phyloP scores from a whole-genome alignment of 768 basidiomycete genomes.

The Austroboletus eburneus region DNA sequence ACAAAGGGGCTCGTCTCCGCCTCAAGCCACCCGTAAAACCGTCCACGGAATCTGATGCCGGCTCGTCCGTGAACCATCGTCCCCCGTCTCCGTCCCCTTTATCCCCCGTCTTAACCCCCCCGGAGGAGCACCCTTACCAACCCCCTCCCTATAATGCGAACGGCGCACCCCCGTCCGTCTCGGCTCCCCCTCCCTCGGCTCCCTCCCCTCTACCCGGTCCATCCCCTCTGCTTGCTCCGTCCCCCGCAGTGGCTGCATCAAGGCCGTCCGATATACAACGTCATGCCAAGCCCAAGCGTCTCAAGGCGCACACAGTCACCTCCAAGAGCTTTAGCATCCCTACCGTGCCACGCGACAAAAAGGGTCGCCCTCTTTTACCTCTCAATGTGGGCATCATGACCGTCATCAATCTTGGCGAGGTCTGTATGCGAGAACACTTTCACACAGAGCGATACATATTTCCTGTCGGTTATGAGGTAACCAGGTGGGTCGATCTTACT shows the following conservation, averaged over 20 bases:
- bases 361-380: conserved; percentile 67
- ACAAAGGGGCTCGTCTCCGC: conserved; percentile 46
- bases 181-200: conserved; percentile 9
- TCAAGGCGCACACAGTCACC: conserved; percentile 78
- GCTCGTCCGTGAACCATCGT: conserved; percentile 17
- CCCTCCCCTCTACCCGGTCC: conserved; percentile 22
- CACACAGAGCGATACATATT: conserved; percentile 88
- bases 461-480: conserved; percentile 82
- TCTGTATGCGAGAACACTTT: conserved; percentile 81
- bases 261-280: conserved; percentile 32
- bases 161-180: conserved; percentile 17
- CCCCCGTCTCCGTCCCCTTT: conserved; percentile 28
- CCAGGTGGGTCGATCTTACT: conserved; percentile 44
- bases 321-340: conserved; percentile 76
- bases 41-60: conserved; percentile 16
- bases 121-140: conserved; percentile 31
- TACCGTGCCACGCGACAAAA: conserved; percentile 70
- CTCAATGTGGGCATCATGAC: conserved; percentile 87
- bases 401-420: conserved; percentile 65
- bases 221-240: conserved; percentile 15
- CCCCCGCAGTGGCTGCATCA: conserved; percentile 19
- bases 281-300: conserved; percentile 65
- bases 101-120: conserved; percentile 34
- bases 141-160: conserved; percentile 22
- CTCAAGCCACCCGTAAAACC: conserved; percentile 43